Base-by-base conservation (phyloP, 345 rosid genomes). In the Hirschfeldia incana region DNA sequence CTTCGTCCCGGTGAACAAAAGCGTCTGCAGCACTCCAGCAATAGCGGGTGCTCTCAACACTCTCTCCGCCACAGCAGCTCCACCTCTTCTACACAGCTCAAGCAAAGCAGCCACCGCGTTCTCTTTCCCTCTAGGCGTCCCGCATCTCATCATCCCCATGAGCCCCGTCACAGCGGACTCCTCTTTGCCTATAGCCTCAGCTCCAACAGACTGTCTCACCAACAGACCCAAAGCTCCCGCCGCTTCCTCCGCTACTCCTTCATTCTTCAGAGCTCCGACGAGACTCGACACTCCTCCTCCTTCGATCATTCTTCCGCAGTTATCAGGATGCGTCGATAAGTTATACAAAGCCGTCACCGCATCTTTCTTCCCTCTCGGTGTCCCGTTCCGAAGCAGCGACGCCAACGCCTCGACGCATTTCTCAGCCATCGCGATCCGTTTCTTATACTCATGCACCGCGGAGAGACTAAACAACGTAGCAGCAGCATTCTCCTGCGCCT, bases 101-200 rank as follows among this genome's bases (percentile, higher is more conserved):
- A 96, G 97, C 87, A 96, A 83, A 1, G 98, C 97, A 9, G 97
- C 94, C 0, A 96, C 97, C 1, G 97, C 99, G 67, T 89, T 96
- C 76, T 93, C 98, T 87, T 96, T 96, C 44, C 92, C 99, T 83
- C 97, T 88, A 1, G 97, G 88, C 4, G 94, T 96, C 65, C 99
- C 97, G 15, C 95, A 86, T 34, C 92, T 85, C 98, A 92, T 93
- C 97, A 96, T 87, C 27, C 86, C 85, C 44, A 90, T 77, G 74
- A 96, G 79, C 13, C 97, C 97, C 0, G 87, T 53, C 59, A 93
- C 87, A 0, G 94, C 92, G 15, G 74, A 83, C 30, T 90, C 97
- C 72, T 96, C 99, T 77, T 84, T 83, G 10, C 89, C 98, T 8
- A 93, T 88, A 0, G 90, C 97, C 70, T 86, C 90, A 0, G 92